These are phyloP conservation scores for Penicillium sp. DNA, from an alignment of 2,329 filamentous ascomycete genomes.

Conservation along the genomic window DNA sequence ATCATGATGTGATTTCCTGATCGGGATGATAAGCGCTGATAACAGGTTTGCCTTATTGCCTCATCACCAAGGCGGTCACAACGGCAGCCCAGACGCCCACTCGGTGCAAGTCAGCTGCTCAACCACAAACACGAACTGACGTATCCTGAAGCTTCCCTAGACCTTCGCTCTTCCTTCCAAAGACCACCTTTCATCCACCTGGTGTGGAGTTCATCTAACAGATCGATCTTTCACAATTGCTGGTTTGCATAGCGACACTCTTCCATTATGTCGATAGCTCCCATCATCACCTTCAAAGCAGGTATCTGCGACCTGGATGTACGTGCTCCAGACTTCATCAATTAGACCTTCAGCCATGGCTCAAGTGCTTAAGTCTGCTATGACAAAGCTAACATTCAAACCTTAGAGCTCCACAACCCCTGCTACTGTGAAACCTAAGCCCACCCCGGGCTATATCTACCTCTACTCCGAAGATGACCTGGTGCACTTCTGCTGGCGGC, in stretches of 20 bases:
- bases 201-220: conserved; percentile 7
- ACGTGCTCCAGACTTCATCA: conserved; percentile 39
- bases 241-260: background rate
- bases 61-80: background rate
- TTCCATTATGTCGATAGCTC: conserved; percentile 72
- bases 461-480: conserved; percentile 93
- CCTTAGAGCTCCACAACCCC: conserved; percentile 57
- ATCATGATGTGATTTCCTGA: background rate
- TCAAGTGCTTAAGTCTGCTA: background rate
- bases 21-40: background rate
- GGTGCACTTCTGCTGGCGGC: conserved; percentile 95
- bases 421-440: conserved; percentile 70
- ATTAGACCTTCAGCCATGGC: background rate
- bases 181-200: conserved; percentile 12
- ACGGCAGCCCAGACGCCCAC: conserved; percentile 10
- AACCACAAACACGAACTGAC: conserved; percentile 28
- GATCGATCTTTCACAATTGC: background rate
- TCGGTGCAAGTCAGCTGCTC: conserved; percentile 14
- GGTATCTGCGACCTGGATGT: conserved; percentile 85
- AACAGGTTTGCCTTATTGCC: background rate
- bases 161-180: conserved; percentile 1
- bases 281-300: conserved; percentile 95
- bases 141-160: conserved; percentile 28
- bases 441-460: conserved; percentile 83
- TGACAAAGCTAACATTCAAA: conserved; percentile 7